Percentiles rank a stretch among this genome's conserved stretches.
Conservation (phyloP, 495 filamentous ascomycete genomes). For the Hypomontagnella monticulosa region DNA sequence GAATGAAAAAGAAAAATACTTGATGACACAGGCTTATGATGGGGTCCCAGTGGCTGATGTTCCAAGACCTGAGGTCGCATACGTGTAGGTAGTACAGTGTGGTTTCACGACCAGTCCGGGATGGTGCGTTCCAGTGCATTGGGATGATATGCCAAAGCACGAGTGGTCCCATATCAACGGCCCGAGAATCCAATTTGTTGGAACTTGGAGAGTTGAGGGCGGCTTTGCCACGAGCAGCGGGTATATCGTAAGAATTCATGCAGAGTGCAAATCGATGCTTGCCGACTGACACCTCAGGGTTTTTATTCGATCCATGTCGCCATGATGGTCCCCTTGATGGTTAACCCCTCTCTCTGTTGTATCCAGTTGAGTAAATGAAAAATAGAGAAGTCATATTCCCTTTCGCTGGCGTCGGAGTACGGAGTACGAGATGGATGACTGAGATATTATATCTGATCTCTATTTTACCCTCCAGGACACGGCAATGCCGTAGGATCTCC, state of each 20-base stretch:
- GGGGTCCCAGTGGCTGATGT: slow-evolving; percentile 32
- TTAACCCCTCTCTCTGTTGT: not conserved
- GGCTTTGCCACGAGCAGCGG: slow-evolving; percentile 24
- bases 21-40: slow-evolving; percentile 35
- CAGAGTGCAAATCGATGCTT: slow-evolving; percentile 31
- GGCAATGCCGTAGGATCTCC: slow-evolving; percentile 8
- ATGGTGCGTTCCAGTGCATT: slow-evolving; percentile 43
- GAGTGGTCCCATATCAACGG: slow-evolving; percentile 41
- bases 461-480: slow-evolving; percentile 3
- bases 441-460: not conserved
- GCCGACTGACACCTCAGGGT: slow-evolving; percentile 30
- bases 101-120: slow-evolving; percentile 43
- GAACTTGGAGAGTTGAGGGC: slow-evolving; percentile 8
- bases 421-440: slow-evolving; percentile 8
- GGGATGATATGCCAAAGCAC: slow-evolving; percentile 39
- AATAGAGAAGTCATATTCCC: not conserved
- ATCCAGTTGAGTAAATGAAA: slow-evolving; percentile 5
- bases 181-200: slow-evolving; percentile 43
- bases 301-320: slow-evolving; percentile 13
- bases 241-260: slow-evolving; percentile 16
- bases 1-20: slow-evolving; percentile 22
- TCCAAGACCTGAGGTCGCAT: slow-evolving; percentile 32
- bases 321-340: no score
- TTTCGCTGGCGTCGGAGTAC: not conserved
- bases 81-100: slow-evolving; percentile 37